Conservation (phyloP, 805 yeast species). For the Lachancea mirantina region DNA sequence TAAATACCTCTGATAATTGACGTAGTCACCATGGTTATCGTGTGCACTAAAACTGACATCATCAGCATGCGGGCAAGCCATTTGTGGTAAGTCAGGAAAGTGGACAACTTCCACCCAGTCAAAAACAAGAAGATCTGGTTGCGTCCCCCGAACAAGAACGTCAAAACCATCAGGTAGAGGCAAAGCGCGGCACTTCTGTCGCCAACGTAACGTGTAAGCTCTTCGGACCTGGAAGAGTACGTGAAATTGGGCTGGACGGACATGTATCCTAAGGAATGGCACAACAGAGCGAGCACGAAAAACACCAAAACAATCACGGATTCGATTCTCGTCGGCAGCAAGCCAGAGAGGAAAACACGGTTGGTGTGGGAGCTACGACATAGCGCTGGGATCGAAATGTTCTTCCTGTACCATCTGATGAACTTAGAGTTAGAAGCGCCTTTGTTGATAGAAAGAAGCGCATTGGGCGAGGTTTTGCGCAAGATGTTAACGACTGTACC, state of each 20-base stretch:
- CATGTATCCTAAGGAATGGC: constrained; percentile 14
- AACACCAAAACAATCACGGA: constrained; percentile 15
- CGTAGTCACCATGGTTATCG: constrained; percentile 41
- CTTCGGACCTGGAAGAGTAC: constrained; percentile 11
- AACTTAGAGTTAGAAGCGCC: constrained; percentile 8
- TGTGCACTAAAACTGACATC: constrained; percentile 47
- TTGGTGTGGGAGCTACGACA: constrained; percentile 12
- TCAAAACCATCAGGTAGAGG: constrained; percentile 44
- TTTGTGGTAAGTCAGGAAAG: constrained; percentile 58
- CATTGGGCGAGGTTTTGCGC: constrained; percentile 34
- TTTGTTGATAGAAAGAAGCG: constrained; percentile 29
- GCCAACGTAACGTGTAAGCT: constrained; percentile 31
- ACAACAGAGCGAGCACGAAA: constrained; percentile 13
- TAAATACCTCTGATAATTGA: constrained; percentile 34
- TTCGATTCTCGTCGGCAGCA: constrained; percentile 19
- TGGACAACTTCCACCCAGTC: constrained; percentile 57
- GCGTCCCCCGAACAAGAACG: constrained; percentile 60
- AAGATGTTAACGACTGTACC: constrained; percentile 39
- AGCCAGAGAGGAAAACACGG: constrained; percentile 9
- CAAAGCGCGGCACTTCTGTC: constrained; percentile 47
- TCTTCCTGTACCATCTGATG: constrained; percentile 13
- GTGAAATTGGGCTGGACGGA: constrained; percentile 11
- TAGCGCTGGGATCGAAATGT: constrained; percentile 16
- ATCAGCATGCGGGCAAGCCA: constrained; percentile 50
- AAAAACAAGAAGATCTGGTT: constrained; percentile 57